A percentile compares a stretch with the other conserved stretches of the same genome.
Evolutionary conservation across 2,329 filamentous ascomycete species (phyloP).

Genomic region (Colletotrichum sojae): DNA sequence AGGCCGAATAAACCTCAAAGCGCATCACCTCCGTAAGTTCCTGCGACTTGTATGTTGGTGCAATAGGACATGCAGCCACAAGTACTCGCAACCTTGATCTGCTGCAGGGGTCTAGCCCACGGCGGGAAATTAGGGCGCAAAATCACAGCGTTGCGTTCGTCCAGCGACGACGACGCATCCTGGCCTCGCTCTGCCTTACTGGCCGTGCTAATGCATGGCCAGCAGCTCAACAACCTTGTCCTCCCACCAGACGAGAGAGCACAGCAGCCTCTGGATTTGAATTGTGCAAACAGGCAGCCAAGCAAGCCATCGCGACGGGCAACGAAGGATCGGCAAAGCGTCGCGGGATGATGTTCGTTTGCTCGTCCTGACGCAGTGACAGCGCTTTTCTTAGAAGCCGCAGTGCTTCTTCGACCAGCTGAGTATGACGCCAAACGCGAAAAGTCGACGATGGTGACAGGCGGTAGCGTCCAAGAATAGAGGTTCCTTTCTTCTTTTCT

Average conservation of each 20-base stretch:
- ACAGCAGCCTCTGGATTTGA: not conserved
- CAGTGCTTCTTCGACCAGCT: constrained; percentile 5
- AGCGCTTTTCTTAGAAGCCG: constrained; percentile 35
- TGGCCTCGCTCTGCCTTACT: constrained; percentile 20
- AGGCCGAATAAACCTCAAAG: constrained; percentile 10
- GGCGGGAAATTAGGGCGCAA: constrained; percentile 42
- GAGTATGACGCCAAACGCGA: constrained; percentile 4
- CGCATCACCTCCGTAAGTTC: not conserved
- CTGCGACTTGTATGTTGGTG: not conserved
- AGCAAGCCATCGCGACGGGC: constrained; percentile 22
- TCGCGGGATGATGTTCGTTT: constrained; percentile 14
- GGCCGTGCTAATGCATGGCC: constrained; percentile 3
- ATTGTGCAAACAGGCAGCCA: constrained; percentile 25
- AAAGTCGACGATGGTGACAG: constrained; percentile 15
- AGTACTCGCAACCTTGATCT: not conserved
- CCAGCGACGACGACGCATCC: constrained; percentile 23
- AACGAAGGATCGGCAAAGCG: constrained; percentile 36
- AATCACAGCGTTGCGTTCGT: constrained; percentile 38
- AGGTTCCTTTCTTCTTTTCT: constrained; percentile 8
- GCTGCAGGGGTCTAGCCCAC: constrained; percentile 27
- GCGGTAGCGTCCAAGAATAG: constrained; percentile 5
- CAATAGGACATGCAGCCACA: not conserved
- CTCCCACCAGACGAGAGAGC: not conserved
- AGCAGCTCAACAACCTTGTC: not conserved
- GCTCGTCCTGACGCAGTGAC: constrained; percentile 34